phyloP scores from a whole-genome alignment of 2,329 filamentous ascomycete genomes.

The Chaetomiaceae sp. region DNA sequence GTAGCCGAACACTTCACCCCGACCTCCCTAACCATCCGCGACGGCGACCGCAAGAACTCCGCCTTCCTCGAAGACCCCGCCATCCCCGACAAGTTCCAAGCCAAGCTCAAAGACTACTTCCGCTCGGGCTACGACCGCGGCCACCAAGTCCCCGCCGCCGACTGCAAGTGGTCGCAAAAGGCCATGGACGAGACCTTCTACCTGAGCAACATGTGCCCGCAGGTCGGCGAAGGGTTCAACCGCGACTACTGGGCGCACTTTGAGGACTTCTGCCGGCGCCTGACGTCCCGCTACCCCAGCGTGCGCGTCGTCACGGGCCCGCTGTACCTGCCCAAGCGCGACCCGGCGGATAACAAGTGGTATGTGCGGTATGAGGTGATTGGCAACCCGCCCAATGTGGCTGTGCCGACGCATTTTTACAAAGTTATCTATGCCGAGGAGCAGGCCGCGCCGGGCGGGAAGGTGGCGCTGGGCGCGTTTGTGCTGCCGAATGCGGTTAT shows the following conservation, averaged over 20 bases:
- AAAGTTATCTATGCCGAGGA: conserved; percentile 98
- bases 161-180: conserved; percentile 89
- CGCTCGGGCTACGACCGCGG: conserved; percentile 92
- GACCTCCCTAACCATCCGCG: conserved; percentile 66
- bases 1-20: conserved; percentile 95
- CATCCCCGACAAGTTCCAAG: conserved; percentile 83
- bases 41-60: conserved; percentile 80
- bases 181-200: conserved; percentile 96
- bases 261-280: conserved; percentile 87
- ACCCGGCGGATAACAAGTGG: conserved; percentile 85
- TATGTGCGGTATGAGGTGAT: conserved; percentile 94
- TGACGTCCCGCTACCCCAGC: conserved; percentile 75
- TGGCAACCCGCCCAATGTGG: conserved; percentile 85
- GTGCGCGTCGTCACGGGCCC: conserved; percentile 92
- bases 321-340: conserved; percentile 81
- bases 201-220: conserved; percentile 94
- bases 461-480: conserved; percentile 87
- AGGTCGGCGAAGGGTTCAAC: conserved; percentile 98
- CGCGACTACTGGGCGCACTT: conserved; percentile 99
- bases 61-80: conserved; percentile 73
- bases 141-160: conserved; percentile 94
- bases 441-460: conserved; percentile 47
- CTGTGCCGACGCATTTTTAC: conserved; percentile 98
- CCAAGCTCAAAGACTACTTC: conserved; percentile 88
- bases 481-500: conserved; percentile 91